A percentile compares a stretch with the other conserved stretches of the same genome.
phyloP scores from a whole-genome alignment of 2,329 filamentous ascomycete genomes.

The Hymenoscyphus fructigenus region DNA sequence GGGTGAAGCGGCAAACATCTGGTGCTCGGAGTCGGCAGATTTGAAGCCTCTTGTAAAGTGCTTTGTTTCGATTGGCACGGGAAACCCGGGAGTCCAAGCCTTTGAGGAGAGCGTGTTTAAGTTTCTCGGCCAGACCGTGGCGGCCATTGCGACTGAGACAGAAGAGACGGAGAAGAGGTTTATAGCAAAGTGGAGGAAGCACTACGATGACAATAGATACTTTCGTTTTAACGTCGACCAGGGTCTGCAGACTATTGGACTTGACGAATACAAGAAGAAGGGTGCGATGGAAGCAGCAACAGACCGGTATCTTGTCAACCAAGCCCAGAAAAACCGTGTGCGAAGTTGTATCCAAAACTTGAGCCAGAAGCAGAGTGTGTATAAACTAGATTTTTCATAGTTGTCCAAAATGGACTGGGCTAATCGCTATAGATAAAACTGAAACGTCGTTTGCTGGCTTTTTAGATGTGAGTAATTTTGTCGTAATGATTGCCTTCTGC shows the following conservation, averaged over 20 bases:
- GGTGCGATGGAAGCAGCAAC: conserved; percentile 31
- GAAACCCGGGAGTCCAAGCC: conserved; percentile 27
- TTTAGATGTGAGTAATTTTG: too few relatives aligned
- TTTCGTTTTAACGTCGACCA: conserved; percentile 39
- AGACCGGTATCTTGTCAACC: conserved; percentile 20
- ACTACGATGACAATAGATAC: conserved; percentile 34
- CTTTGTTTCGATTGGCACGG: conserved; percentile 36
- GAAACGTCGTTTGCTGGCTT: too few relatives aligned
- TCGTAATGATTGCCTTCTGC: too few relatives aligned
- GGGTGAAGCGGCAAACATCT: conserved; percentile 33
- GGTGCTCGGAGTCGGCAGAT: conserved; percentile 31
- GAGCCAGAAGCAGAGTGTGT: too few relatives aligned
- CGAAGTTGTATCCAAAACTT: too few relatives aligned
- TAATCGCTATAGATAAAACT: too few relatives aligned
- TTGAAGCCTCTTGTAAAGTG: conserved; percentile 35
- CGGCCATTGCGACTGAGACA: conserved; percentile 34
- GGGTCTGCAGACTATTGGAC: conserved; percentile 33
- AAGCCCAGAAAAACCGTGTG: too few relatives aligned
- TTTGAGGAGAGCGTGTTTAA: conserved; percentile 25
- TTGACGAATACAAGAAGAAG: conserved; percentile 29
- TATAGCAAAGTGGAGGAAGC: conserved; percentile 27
- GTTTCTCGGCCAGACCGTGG: conserved; percentile 29
- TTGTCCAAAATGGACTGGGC: too few relatives aligned
- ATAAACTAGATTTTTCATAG: too few relatives aligned
- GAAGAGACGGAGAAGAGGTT: conserved; percentile 35